Evolutionary conservation across 345 rosid genomes (phyloP).

Genomic region (Populus euphratica): DNA sequence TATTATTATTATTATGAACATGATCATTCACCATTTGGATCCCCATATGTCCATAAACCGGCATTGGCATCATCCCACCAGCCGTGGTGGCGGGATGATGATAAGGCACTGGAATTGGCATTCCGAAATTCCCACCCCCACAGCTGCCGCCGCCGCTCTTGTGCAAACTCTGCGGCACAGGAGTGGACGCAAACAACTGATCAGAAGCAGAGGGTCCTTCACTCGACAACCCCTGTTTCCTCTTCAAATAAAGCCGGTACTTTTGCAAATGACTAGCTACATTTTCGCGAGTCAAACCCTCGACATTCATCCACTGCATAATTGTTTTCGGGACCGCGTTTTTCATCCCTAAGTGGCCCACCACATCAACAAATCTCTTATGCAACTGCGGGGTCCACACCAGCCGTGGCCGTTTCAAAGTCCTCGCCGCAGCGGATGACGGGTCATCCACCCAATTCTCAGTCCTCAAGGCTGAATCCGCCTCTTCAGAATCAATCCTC

Average conservation of each 20-base stretch:
- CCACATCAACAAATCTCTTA: constrained; percentile 94
- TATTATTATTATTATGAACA: background rate
- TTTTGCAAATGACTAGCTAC: constrained; percentile 95
- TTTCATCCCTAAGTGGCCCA: constrained; percentile 73
- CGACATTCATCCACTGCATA: constrained; percentile 99
- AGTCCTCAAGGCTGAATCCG: constrained; percentile 60
- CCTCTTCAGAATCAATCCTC: constrained; percentile 66
- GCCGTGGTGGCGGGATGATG: background rate
- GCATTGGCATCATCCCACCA: constrained; percentile 58
- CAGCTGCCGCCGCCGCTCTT: constrained; percentile 24
- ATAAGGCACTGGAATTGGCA: constrained; percentile 44
- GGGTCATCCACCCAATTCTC: constrained; percentile 55
- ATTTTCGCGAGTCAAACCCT: constrained; percentile 88
- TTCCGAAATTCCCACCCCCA: constrained; percentile 36
- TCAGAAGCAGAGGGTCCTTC: constrained; percentile 57
- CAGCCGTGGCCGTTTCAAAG: constrained; percentile 69
- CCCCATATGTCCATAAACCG: constrained; percentile 60
- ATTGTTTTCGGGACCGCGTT: constrained; percentile 98
- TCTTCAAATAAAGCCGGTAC: constrained; percentile 75
- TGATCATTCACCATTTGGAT: constrained; percentile 37
- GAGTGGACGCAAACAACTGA: constrained; percentile 71
- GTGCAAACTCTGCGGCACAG: constrained; percentile 62
- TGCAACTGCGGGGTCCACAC: constrained; percentile 99
- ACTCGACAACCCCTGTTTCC: constrained; percentile 74
- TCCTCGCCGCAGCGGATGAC: constrained; percentile 37